Percentiles rank a stretch among this genome's conserved stretches.
Evolutionary conservation across 2,329 filamentous ascomycete species (phyloP).

Genomic region (Fusarium humuli): DNA sequence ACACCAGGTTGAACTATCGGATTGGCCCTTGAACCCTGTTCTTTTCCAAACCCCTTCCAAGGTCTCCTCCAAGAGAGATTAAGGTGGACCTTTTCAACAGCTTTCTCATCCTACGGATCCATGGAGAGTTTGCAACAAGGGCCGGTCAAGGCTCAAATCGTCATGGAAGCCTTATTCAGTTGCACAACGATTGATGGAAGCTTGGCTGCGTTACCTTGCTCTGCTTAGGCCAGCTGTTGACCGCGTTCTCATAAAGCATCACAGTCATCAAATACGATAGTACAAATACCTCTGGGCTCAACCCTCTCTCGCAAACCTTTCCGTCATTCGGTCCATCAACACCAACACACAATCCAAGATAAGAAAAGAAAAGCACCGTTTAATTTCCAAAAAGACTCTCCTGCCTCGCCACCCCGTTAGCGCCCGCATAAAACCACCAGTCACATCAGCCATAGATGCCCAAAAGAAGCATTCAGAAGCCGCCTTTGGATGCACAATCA

Average conservation of each 20-base stretch:
- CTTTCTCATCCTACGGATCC: constrained; percentile 31
- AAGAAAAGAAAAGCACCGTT: constrained; percentile 20
- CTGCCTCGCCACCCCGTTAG: constrained; percentile 35
- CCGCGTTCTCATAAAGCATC: constrained; percentile 4
- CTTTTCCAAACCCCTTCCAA: constrained; percentile 35
- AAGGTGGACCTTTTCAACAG: constrained; percentile 29
- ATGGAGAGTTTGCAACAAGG: constrained; percentile 30
- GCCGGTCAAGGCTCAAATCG: constrained; percentile 14
- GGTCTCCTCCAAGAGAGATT: constrained; percentile 40
- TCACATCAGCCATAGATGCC: constrained; percentile 13
- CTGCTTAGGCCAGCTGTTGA: constrained; percentile 23
- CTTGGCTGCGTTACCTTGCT: constrained; percentile 6
- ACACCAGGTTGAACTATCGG: constrained; percentile 32
- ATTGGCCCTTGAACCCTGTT: constrained; percentile 33
- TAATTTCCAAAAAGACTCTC: constrained; percentile 40
- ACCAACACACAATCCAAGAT: neutral
- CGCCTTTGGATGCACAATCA: constrained; percentile 19
- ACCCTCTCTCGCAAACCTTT: constrained; percentile 2
- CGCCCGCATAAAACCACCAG: constrained; percentile 34
- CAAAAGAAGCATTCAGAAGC: constrained; percentile 6
- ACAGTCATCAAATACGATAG: neutral
- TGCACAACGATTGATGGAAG: constrained; percentile 2
- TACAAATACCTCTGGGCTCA: neutral
- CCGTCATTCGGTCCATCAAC: neutral
- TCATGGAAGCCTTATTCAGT: constrained; percentile 30